Percentiles rank a stretch among this genome's conserved stretches.
phyloP scores from a whole-genome alignment of 2,329 filamentous ascomycete genomes.

The Claviceps capensis region DNA sequence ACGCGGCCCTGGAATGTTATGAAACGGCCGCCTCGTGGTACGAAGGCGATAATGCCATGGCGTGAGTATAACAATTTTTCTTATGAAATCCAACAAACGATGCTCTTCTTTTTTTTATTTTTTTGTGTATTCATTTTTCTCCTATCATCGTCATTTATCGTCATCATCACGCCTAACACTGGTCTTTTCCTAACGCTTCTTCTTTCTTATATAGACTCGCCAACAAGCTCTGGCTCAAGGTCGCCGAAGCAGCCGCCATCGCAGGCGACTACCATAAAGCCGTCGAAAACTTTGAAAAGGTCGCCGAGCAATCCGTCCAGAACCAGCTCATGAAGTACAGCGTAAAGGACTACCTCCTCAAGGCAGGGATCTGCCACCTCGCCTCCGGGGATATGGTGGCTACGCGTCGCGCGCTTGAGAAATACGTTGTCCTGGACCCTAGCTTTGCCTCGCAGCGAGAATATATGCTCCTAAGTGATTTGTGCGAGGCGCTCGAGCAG shows the following conservation, averaged over 20 bases:
- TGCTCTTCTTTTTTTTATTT: neutral
- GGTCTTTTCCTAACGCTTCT: neutral
- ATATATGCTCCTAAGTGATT: conserved; percentile 64
- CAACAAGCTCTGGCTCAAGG: conserved; percentile 89
- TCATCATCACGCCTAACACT: neutral
- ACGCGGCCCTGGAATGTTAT: conserved; percentile 69
- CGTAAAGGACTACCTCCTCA: conserved; percentile 91
- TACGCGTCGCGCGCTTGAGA: conserved; percentile 64
- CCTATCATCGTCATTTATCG: neutral
- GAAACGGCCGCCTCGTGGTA: conserved; percentile 82
- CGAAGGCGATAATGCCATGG: conserved; percentile 70
- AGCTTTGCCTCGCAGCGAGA: conserved; percentile 68
- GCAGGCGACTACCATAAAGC: conserved; percentile 75
- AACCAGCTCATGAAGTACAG: conserved; percentile 91
- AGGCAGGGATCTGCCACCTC: conserved; percentile 84
- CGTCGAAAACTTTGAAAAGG: conserved; percentile 71
- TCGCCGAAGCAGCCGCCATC: conserved; percentile 73
- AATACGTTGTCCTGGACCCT: conserved; percentile 68
- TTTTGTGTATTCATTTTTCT: neutral
- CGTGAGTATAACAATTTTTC: conserved; percentile 35
- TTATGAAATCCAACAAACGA: too few species aligned
- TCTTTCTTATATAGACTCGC: conserved; percentile 46
- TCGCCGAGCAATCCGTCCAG: conserved; percentile 62
- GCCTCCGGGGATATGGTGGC: conserved; percentile 61
- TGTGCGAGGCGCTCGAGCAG: conserved; percentile 60